These are phyloP conservation scores for Colletotrichum somersetense DNA, from an alignment of 2,329 filamentous ascomycete species.

Conservation along the genomic window DNA sequence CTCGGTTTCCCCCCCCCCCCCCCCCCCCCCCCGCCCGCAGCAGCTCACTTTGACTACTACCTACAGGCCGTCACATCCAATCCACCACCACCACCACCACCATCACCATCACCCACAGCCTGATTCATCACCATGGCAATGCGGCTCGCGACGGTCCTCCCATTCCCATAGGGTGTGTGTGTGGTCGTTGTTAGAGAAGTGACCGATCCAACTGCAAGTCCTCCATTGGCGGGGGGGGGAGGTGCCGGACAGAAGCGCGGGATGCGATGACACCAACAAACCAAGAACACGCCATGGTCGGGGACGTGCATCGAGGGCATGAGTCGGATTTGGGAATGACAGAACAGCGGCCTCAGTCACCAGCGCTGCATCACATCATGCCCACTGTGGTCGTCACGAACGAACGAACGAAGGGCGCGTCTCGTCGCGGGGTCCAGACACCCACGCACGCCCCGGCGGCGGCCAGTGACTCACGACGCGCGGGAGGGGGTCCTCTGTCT, in stretches of 20 bases:
- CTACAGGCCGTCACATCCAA: conserved; percentile 2
- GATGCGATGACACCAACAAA: conserved; percentile 5
- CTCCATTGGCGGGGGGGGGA: conserved; percentile 16
- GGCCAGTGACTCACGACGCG: conserved; percentile 37
- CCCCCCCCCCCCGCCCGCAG: no score
- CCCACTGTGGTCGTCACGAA: background rate
- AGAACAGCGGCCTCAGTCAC: conserved; percentile 15
- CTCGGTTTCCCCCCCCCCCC: conserved; percentile 13
- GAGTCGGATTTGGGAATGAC: conserved; percentile 1
- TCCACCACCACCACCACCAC: conserved; percentile 11
- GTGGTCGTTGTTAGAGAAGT: conserved; percentile 15
- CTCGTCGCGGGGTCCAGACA: conserved; percentile 29
- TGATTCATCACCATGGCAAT: conserved; percentile 26
- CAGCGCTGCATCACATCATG: background rate
- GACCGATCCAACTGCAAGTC: conserved; percentile 27
- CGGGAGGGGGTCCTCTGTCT: background rate
- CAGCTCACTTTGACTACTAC: background rate
- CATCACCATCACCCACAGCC: conserved; percentile 15
- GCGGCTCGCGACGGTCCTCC: conserved; percentile 33
- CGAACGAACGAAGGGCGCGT: conserved; percentile 14
- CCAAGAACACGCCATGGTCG: background rate
- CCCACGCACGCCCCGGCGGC: background rate
- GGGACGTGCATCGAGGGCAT: conserved; percentile 29
- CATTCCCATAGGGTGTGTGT: background rate
- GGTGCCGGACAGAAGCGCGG: conserved; percentile 3